A percentile compares a stretch with the other conserved stretches of the same genome.
Conservation (phyloP, 768 basidiomycete species). For the Mycena olivaceomarginata region DNA sequence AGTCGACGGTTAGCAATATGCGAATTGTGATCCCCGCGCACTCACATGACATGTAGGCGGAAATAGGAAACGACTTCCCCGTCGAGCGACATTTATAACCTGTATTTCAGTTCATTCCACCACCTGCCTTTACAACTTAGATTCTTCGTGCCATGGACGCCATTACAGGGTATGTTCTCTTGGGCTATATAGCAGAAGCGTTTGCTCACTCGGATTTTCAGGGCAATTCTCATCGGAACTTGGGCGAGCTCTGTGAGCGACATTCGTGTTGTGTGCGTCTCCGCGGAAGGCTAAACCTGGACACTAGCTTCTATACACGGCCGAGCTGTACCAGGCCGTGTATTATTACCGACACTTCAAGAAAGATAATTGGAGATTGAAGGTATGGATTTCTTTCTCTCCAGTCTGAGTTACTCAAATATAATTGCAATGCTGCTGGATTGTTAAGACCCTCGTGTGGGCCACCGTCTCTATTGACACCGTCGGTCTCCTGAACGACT, state of each 20-base stretch:
- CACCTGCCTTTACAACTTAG: neutral
- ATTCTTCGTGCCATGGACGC: neutral
- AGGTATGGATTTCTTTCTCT: neutral
- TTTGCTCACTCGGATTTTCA: neutral
- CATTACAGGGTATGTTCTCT: neutral
- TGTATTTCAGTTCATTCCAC: neutral
- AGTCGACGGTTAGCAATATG: too few species aligned
- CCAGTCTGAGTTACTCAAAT: neutral
- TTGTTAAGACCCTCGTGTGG: neutral
- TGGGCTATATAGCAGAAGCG: neutral
- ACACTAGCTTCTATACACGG: neutral
- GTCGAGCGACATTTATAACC: neutral
- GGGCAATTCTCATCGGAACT: too few species aligned
- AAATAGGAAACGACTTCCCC: neutral
- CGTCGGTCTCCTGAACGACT: neutral
- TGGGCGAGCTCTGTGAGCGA: too few species aligned
- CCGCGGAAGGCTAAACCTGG: neutral
- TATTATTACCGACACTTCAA: neutral
- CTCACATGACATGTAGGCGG: neutral
- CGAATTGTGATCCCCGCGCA: constrained; percentile 3
- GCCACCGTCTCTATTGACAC: neutral
- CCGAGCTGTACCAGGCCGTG: neutral
- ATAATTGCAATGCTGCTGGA: neutral
- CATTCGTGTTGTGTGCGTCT: neutral
- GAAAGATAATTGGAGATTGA: neutral